Evolutionary conservation across 2,329 filamentous ascomycete genomes (phyloP), one percentile per base, ranked within the genome.

Genomic region (Penicillium hordei): DNA sequence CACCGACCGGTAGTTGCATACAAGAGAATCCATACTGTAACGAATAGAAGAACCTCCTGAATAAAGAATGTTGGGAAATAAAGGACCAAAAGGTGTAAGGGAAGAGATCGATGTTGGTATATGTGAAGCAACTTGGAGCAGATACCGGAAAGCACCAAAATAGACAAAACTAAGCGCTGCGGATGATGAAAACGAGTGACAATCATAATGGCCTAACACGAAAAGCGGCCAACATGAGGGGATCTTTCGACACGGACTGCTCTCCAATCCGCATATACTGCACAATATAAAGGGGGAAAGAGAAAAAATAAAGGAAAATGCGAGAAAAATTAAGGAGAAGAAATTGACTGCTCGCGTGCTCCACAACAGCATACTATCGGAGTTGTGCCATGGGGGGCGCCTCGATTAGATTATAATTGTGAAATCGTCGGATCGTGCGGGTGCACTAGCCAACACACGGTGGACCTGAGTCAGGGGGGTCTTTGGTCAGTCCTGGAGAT

Each of bases 51-150:
- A 19, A 54, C 45, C 61, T 72, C 70, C n/a, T 64, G 59, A 9
- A 70, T 55, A 52, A 71, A 71, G 33, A 72, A 68, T 4, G 70
- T 70, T 2, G 66, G 66, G 12, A 70, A 63, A 49, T 70, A 72
- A 31, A 72, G 44, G 13, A 66, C 58, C 36, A 72, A 66, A 43
- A 60, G 55, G 44, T 58, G 50, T 15, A 45, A 42, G 4, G 62
- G 60, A 55, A 70, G 59, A 2, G 64, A 65, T 38, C 55, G 55
- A 62, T 71, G 69, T 40, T 65, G 68, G 27, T 67, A 58, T 39
- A 72, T 52, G 59, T 70, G 69, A 31, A 70, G 58, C n/a, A 64
- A 56, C 52, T 72, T 72, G 33, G 70, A 63, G 33, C 66, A 59
- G 34, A 71, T 48, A 40, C 67, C 53, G 10, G 67, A 61, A 19